These are phyloP conservation scores for Theileria annulata DNA, from an alignment of 169 alveolate species.

Conservation along the genomic window DNA sequence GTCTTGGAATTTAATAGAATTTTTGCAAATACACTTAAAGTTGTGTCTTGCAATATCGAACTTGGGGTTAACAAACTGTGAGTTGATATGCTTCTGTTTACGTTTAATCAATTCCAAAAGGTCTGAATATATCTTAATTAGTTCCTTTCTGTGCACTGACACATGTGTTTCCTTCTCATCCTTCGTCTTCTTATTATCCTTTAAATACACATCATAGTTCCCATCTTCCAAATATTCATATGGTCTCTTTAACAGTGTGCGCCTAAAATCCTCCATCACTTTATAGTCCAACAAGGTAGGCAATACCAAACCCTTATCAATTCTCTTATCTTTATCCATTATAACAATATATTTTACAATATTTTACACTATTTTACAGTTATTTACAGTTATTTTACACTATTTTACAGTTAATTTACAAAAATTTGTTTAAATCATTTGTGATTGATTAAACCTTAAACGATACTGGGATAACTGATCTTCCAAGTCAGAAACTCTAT, in stretches of 20 bases:
- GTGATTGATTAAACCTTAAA: conserved; percentile 3
- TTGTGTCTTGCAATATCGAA: conserved; percentile 18
- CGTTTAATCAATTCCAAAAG: conserved; percentile 7
- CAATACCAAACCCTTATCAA: not conserved
- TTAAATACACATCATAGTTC: conserved; percentile 8
- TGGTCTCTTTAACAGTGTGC: conserved; percentile 22
- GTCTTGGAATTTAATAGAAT: not conserved
- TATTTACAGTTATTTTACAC: not conserved
- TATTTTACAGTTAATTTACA: not conserved
- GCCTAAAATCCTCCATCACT: conserved; percentile 21
- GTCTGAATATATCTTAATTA: conserved; percentile 14
- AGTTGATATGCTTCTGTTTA: conserved; percentile 17
- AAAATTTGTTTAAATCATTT: not conserved
- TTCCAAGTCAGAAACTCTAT: conserved; percentile 57
- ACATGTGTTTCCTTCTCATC: not conserved
- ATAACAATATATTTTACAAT: conserved; percentile 5
- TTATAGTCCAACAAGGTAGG: conserved; percentile 2
- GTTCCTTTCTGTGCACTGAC: conserved; percentile 25
- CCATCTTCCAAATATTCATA: conserved; percentile 28
- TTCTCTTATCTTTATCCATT: not conserved
- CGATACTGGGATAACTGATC: conserved; percentile 41
- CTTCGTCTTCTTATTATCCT: not conserved
- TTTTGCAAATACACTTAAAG: conserved; percentile 19
- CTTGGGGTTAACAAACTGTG: conserved; percentile 15
- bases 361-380: not conserved